These are phyloP conservation scores for Hymenoscyphus fraxineus DNA, from an alignment of 2,329 filamentous ascomycete species.

Conservation along the genomic window DNA sequence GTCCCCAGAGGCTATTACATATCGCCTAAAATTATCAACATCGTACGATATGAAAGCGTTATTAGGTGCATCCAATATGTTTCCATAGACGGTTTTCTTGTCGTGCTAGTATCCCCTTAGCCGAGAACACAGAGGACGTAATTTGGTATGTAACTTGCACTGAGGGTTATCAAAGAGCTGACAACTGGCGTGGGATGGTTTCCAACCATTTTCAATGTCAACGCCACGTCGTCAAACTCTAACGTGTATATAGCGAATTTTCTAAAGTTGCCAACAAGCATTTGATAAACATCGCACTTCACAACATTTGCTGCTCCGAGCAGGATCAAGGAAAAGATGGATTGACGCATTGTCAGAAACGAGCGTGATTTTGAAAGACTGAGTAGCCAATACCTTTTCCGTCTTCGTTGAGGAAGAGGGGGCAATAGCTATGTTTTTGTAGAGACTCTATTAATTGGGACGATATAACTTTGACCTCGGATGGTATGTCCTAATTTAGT, in stretches of 20 bases:
- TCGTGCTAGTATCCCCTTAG: conserved; percentile 26
- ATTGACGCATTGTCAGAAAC: conserved; percentile 12
- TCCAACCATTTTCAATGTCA: conserved; percentile 25
- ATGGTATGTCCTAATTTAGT: too few species aligned
- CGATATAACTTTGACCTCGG: too few species aligned
- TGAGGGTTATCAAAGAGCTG: conserved; percentile 34
- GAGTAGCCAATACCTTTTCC: neutral
- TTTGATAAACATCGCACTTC: conserved; percentile 23
- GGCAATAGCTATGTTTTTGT: neutral
- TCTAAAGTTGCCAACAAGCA: conserved; percentile 35
- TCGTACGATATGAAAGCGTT: conserved; percentile 32
- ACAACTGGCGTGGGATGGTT: conserved; percentile 24
- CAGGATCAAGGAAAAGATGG: conserved; percentile 10
- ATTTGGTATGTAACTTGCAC: conserved; percentile 22
- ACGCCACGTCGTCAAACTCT: conserved; percentile 32
- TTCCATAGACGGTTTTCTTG: conserved; percentile 34
- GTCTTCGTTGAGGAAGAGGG: neutral
- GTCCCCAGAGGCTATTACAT: conserved; percentile 20
- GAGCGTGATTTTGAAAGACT: neutral
- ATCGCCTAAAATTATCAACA: conserved; percentile 26
- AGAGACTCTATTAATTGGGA: too few species aligned
- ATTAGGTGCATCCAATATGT: conserved; percentile 23
- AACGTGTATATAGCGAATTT: conserved; percentile 33
- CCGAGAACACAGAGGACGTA: neutral
- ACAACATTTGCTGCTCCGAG: conserved; percentile 7